Base-by-base conservation (phyloP, 2,329 filamentous ascomycete species). In the Knoxdaviesia proteae region DNA sequence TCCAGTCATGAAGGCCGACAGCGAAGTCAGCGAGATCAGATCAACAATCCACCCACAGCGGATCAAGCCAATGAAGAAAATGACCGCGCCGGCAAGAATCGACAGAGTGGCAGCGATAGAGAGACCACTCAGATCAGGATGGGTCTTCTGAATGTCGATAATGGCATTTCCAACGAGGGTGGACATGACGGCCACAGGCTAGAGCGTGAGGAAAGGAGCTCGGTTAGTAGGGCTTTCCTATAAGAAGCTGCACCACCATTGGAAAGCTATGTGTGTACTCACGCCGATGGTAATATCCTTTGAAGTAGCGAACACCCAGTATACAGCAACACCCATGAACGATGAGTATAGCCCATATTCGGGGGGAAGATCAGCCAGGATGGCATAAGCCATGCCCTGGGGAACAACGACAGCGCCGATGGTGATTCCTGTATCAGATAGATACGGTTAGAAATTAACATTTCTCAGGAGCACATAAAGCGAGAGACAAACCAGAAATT, bases 271-370 rank as follows among this genome's bases (percentile, higher is more conserved):
- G 29, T 8, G 4, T 33, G 4, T 2, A 70, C 77, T 61, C 67
- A 83, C 80, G 10, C 88, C 88, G 44, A 96, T 96, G 7, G 88
- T 94, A 54, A 98, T 96, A 58, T 98, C 88, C 57, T 96, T 98
- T 9, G 88, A 94, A 0, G 90, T 98, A 34, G 87, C 90, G 54
- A 96, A 96, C 55, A 94, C 81, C 88, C 88, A 96, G 61, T 98
- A 98, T 47, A 94, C 69, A 48, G 94, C 58, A 10, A 93, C 87
- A 41, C 88, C 90, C 71, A 94, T 90, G 56, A 98, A 96, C 0
- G 88, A 94, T 0, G 88, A 90, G 46, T 63, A 63, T 11, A 70
- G 52, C 9, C 67, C 67, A 51, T 64, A 70, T 48, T 70, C 61
- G 31, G 65, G 59, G 4, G 58, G 56, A 40, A 70, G 59, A 45